A percentile compares a stretch with the other conserved stretches of the same genome.
Conservation (phyloP, 345 rosid species). For the Linum trigynum region DNA sequence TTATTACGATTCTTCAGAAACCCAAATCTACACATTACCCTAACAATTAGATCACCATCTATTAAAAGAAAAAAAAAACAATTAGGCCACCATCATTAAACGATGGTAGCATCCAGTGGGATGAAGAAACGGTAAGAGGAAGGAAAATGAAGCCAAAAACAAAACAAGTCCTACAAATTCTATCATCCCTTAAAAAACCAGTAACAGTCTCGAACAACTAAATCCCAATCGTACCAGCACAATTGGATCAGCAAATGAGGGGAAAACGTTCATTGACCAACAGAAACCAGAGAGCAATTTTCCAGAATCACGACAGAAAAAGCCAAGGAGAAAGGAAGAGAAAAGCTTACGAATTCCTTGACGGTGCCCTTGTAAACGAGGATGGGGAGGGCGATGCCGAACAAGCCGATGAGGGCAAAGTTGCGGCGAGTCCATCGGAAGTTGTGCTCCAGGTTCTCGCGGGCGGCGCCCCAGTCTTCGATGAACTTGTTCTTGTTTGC, state of each 20-base stretch:
- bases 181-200: neutral
- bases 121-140: neutral
- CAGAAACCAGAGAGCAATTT: neutral
- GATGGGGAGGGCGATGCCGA: slow-evolving; percentile 81
- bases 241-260: neutral
- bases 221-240: neutral
- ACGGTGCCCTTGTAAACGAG: slow-evolving; percentile 85
- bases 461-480: slow-evolving; percentile 75
- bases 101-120: too few species aligned
- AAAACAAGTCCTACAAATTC: too few species aligned
- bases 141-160: too few species aligned
- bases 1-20: too few species aligned
- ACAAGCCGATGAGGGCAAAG: slow-evolving; percentile 72
- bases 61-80: too few species aligned
- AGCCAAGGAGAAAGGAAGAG: too few species aligned
- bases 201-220: too few species aligned
- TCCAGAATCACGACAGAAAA: neutral
- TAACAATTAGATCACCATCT: too few species aligned
- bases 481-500: slow-evolving; percentile 81
- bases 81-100: too few species aligned
- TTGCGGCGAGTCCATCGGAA: slow-evolving; percentile 96
- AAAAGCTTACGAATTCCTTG: slow-evolving; percentile 51
- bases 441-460: slow-evolving; percentile 88
- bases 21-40: too few species aligned
- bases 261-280: neutral